Base-by-base conservation (phyloP, 2,329 filamentous ascomycete species). In the Fusarium zealandicum region DNA sequence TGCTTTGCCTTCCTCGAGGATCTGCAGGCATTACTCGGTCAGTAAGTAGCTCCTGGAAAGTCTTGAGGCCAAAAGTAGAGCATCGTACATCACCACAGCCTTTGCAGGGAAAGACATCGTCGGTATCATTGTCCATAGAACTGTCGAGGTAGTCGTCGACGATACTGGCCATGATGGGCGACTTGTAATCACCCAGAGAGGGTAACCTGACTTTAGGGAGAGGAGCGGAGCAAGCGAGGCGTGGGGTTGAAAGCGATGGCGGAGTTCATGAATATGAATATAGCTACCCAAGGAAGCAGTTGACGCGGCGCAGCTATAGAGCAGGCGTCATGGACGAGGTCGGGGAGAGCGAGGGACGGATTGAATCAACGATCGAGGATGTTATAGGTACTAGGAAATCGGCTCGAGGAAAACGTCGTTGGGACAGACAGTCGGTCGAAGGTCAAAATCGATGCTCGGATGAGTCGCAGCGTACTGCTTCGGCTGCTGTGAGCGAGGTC, bases 1-100 rank as follows among this genome's bases (percentile, higher is more conserved):
- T 45, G 95, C 95, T 77, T 98, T 98, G 68, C 95, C 95, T 82
- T 99, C 95, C 76, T 99, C 95, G 16, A 99, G 84, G 65, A 98
- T 96, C 92, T 97, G 50, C 17, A 59, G 30, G 22, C 38, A 42
- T 28, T 52, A 25, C 41, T 40, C 43, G 37, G 53, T 67, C 51
- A 67, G 64, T 47, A 54, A 57, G 59, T 33, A 20, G 48, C 20
- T 37, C 20, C 18, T 28, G 33, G 41, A n/a, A 16, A 22, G 31
- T 25, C 17, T 12, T 5, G 14, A 27, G 35, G 13, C 28, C 28
- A 14, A 13, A 45, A 54, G 27, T 25, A 38, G 37, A 51, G 37
- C 35, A 54, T 14, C 81, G 69, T 81, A 96, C 91, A 82, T 96
- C 90, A 78, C 92, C 92, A 76, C 92, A 96, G 54, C 91, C 92